Evolutionary conservation across 176 grass and related monocot genomes (phyloP), one percentile per base, ranked within the genome.

Genomic region (Cenchrus purpureus): DNA sequence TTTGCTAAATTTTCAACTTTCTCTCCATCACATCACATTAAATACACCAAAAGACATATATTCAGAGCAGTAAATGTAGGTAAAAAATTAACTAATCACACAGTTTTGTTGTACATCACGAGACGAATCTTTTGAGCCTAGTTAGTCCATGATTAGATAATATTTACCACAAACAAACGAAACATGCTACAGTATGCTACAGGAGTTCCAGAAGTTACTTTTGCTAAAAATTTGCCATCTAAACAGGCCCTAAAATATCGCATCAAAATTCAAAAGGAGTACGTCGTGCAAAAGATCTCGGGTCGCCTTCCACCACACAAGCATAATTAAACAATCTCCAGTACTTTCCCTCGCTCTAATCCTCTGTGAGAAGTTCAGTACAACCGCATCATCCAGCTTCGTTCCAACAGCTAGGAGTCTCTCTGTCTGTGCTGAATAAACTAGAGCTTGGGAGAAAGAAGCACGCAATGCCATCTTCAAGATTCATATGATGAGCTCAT

Each of bases 401-500:
- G 34, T 34, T 34, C 34, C 34, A 34, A 34, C 43, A 48, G 13
- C 4, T 70, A 71, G 37, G 62, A 72, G 11, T 74, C 44, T 82
- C 12, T 49, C 3, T 25, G 22, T 37, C 57, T 5, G 1, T 3
- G 3, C 28, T 29, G 15, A 65, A 64, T 83, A 83, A 37, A 65
- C 11, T 50, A 83, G 7, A 65, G 31, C 16, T 20, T 49, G 15
- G 54, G 12, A 75, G 71, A 65, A 63, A 75, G 71, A 84, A 74
- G 82, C 82, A 84, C 82, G 82, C 82, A 74, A 83, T 8, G n/a
- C 13, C 28, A 15, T 72, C 45, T 68, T 68, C 17, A 20, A 37
- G 14, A 51, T 58, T n/a, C 51, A 42, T 54, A 32, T 43, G 5
- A 40, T 43, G 10, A 68, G 78, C 64, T 69, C 32, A 56, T 68